phyloP scores from a whole-genome alignment of 2,329 filamentous ascomycete genomes.

The Colletotrichum graminicola region DNA sequence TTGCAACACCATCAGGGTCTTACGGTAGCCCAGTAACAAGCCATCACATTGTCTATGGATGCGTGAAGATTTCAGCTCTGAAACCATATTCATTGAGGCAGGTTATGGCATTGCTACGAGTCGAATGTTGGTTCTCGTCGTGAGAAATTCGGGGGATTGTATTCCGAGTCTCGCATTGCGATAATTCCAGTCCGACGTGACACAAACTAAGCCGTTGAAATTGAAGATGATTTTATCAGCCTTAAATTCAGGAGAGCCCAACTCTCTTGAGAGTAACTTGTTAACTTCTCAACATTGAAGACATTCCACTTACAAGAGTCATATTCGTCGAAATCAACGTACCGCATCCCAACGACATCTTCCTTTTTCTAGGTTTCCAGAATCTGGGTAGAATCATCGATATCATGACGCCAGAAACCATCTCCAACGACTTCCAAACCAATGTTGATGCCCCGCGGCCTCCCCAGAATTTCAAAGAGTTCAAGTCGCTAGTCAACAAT shows the following conservation, averaged over 20 bases:
- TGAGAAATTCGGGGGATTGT: not conserved
- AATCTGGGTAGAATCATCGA: not conserved
- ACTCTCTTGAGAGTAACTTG: too few relatives aligned
- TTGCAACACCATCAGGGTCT: not conserved
- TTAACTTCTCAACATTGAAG: too few relatives aligned
- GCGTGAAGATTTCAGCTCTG: not conserved
- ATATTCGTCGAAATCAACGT: too few relatives aligned
- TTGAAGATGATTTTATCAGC: too few relatives aligned
- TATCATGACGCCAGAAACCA: conserved; percentile 20
- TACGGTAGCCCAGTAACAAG: not conserved
- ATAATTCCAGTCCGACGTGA: too few relatives aligned
- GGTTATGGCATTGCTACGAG: not conserved
- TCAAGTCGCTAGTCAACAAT: not conserved
- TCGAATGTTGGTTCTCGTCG: not conserved
- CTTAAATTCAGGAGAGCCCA: too few relatives aligned
- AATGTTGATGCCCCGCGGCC: not conserved
- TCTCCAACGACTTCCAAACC: not conserved
- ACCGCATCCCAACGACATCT: too few relatives aligned
- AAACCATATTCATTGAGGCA: not conserved
- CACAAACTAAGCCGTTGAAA: not conserved
- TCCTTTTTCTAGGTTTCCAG: not conserved
- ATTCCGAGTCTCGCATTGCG: not conserved
- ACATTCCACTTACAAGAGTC: too few relatives aligned
- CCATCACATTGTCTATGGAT: conserved; percentile 6
- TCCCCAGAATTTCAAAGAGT: not conserved